phyloP scores from a whole-genome alignment of 2,329 filamentous ascomycete genomes.

The Pyricularia sp. region DNA sequence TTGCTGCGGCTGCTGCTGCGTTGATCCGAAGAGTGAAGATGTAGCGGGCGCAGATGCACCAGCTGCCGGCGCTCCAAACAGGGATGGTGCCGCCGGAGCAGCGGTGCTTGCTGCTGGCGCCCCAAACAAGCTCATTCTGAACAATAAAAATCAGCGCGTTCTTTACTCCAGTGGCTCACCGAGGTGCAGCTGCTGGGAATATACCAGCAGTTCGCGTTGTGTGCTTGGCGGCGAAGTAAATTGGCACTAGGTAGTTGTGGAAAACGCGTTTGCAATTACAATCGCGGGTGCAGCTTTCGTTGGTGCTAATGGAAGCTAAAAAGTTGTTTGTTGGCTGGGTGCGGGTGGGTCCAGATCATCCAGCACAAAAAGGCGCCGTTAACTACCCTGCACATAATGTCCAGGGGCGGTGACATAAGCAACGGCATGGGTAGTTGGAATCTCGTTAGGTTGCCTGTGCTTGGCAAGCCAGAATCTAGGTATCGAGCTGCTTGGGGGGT shows the following conservation, averaged over 20 bases:
- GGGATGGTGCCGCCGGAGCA: background rate
- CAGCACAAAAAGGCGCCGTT: background rate
- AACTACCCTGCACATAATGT: too few relatives aligned
- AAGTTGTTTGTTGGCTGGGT: background rate
- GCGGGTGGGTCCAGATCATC: background rate
- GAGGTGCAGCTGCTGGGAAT: background rate
- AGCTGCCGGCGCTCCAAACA: slow-evolving; percentile 1
- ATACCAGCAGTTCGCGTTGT: background rate
- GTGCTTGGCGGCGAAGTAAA: background rate
- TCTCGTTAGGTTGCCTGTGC: too few relatives aligned
- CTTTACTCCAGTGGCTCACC: background rate
- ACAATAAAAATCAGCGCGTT: background rate
- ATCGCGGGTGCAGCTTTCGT: background rate
- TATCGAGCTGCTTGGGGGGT: too few relatives aligned
- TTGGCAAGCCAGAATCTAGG: too few relatives aligned
- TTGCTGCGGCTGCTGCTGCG: slow-evolving; percentile 1
- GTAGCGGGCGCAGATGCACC: slow-evolving; percentile 4
- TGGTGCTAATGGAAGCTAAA: background rate
- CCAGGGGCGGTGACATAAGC: too few relatives aligned
- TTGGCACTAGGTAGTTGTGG: background rate
- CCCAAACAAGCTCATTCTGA: slow-evolving; percentile 1
- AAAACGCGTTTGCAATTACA: background rate
- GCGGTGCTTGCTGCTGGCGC: background rate
- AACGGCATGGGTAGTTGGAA: too few relatives aligned
- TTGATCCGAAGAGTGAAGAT: slow-evolving; percentile 10